Evolutionary conservation across 2,329 filamentous ascomycete genomes (phyloP).

Genomic region (Coniochaeta sp.): DNA sequence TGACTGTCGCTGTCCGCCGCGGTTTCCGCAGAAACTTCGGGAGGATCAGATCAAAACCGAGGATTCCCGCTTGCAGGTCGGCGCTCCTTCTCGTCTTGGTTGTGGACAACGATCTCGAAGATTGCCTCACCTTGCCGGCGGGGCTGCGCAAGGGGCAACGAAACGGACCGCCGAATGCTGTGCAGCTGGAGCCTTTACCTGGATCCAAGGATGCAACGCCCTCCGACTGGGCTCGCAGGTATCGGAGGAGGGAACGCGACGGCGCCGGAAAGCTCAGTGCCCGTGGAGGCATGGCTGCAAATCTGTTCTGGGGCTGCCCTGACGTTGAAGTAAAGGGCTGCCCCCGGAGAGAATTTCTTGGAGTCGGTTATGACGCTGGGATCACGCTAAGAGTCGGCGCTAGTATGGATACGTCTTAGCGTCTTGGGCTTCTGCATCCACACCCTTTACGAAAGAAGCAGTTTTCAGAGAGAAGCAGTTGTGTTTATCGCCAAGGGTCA

Average conservation of each 20-base stretch:
- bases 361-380: not conserved
- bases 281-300: slow-evolving; percentile 32
- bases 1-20: slow-evolving; percentile 5
- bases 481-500: not conserved
- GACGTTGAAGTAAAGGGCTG: slow-evolving; percentile 3
- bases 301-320: not conserved
- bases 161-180: slow-evolving; percentile 1
- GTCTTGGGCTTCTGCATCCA: not conserved
- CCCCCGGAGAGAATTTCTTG: not conserved
- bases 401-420: not conserved
- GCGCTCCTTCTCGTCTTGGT: slow-evolving; percentile 4
- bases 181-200: slow-evolving; percentile 8
- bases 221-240: slow-evolving; percentile 65
- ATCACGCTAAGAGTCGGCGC: not conserved
- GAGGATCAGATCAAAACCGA: slow-evolving; percentile 16
- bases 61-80: slow-evolving; percentile 11
- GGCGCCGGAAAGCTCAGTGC: slow-evolving; percentile 38
- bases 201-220: slow-evolving; percentile 23
- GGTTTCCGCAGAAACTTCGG: slow-evolving; percentile 17
- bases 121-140: slow-evolving; percentile 2
- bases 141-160: not conserved
- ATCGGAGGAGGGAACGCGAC: slow-evolving; percentile 57
- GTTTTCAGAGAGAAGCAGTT: not conserved
- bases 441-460: not conserved
- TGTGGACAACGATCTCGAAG: slow-evolving; percentile 10